Conservation (phyloP, 2,329 filamentous ascomycete genomes). For the Bipolaris victoriae region DNA sequence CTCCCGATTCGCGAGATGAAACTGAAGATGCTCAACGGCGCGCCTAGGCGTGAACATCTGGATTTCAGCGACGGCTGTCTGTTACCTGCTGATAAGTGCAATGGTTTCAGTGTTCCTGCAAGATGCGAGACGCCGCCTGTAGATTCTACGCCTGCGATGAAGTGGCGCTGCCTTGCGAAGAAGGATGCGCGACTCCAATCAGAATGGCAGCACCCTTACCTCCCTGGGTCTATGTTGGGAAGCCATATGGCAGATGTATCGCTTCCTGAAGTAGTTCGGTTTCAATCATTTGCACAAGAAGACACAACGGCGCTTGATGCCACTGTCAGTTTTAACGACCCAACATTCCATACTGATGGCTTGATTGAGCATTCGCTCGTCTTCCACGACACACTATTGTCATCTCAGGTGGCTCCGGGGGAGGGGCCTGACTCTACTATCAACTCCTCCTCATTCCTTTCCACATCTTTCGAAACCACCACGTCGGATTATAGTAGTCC, state of each 20-base stretch:
- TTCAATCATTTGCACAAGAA: conserved; percentile 18
- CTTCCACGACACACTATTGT: conserved; percentile 69
- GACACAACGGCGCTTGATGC: conserved; percentile 35
- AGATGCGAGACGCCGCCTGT: neutral
- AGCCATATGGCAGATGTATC: conserved; percentile 16
- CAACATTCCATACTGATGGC: conserved; percentile 22
- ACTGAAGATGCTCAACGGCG: conserved; percentile 62
- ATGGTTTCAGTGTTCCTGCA: conserved; percentile 39
- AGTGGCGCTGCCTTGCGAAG: conserved; percentile 38
- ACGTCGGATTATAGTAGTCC: conserved; percentile 31
- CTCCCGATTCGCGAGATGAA: conserved; percentile 42
- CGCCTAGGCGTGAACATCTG: conserved; percentile 62
- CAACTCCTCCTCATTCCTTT: conserved; percentile 45
- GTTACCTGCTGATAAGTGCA: conserved; percentile 57
- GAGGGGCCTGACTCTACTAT: conserved; percentile 37
- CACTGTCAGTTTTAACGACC: conserved; percentile 27
- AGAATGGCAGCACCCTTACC: conserved; percentile 43
- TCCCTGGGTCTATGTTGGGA: conserved; percentile 20
- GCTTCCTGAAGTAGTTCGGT: conserved; percentile 24
- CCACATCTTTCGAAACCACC: conserved; percentile 45
- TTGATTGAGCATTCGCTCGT: conserved; percentile 83
- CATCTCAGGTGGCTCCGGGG: conserved; percentile 58
- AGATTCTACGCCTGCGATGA: conserved; percentile 22
- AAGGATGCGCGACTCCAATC: conserved; percentile 28
- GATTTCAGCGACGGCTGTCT: conserved; percentile 62